Conservation (phyloP, 225 moss, liverwort and hornwort species). For the Neckera pumila region DNA sequence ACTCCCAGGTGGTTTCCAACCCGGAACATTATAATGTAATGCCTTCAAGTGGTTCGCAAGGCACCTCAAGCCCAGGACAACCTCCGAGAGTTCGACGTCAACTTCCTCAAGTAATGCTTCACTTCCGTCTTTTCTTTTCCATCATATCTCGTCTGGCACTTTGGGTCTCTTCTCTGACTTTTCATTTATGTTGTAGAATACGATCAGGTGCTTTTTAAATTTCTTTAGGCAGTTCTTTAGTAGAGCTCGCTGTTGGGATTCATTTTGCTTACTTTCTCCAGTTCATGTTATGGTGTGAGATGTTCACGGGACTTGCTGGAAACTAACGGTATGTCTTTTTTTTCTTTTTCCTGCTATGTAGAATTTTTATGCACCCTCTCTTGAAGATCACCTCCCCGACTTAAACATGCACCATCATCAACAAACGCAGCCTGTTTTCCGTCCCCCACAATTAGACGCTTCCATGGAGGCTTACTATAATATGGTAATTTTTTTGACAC, state of each 20-base stretch:
- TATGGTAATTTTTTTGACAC: conserved; percentile 4
- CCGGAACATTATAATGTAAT: conserved; percentile 4
- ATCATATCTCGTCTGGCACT: not conserved
- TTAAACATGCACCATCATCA: conserved; percentile 23
- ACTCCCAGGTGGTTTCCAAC: conserved; percentile 8
- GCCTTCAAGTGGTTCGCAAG: conserved; percentile 3
- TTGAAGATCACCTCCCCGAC: conserved; percentile 19
- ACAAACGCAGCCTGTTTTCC: conserved; percentile 30
- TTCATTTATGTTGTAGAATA: not conserved
- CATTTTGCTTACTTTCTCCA: not conserved
- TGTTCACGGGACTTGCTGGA: not conserved
- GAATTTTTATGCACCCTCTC: conserved; percentile 38
- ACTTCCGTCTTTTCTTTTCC: not conserved
- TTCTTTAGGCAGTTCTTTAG: not conserved
- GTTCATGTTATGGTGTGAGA: not conserved
- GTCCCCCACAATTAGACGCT: conserved; percentile 18
- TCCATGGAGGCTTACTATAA: conserved; percentile 20
- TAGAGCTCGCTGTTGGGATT: not conserved
- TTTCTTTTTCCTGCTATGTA: not conserved
- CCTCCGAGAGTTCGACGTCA: conserved; percentile 23
- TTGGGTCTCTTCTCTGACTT: not conserved
- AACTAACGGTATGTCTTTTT: not conserved
- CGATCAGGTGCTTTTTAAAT: not conserved
- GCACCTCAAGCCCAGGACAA: conserved; percentile 12
- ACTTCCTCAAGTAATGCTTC: conserved; percentile 33